Evolutionary conservation across 2,329 filamentous ascomycete genomes (phyloP).

Genomic region (Penicillium concentricum): DNA sequence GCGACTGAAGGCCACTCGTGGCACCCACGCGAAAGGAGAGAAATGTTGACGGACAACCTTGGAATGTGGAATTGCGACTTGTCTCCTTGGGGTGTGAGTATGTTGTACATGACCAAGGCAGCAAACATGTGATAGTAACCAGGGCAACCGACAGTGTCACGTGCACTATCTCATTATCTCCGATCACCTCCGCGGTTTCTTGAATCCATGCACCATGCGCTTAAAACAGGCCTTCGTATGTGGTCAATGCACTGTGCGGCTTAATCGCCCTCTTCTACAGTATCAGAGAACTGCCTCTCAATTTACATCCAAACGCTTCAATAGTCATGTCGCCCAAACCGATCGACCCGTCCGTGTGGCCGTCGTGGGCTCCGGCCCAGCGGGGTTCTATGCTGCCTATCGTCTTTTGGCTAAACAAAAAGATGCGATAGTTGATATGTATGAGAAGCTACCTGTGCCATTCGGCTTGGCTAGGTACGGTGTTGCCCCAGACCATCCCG

Average conservation of each 20-base stretch:
- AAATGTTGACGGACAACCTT: constrained; percentile 21
- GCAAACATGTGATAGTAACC: constrained; percentile 29
- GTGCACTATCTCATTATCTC: constrained; percentile 8
- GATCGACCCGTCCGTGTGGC: constrained; percentile 71
- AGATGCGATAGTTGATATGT: constrained; percentile 84
- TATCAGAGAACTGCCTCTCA: constrained; percentile 3
- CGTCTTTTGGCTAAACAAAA: constrained; percentile 75
- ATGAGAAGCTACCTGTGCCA: constrained; percentile 86
- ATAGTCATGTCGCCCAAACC: constrained; percentile 31
- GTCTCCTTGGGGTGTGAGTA: constrained; percentile 5
- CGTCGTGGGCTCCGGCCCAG: constrained; percentile 88
- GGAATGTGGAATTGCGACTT: constrained; percentile 21
- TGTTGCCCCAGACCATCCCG: constrained; percentile 96
- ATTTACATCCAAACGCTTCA: constrained; percentile 24
- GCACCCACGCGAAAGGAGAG: constrained; percentile 35
- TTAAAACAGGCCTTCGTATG: constrained; percentile 29
- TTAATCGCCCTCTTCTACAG: constrained; percentile 10
- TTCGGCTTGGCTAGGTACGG: constrained; percentile 91
- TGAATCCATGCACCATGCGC: constrained; percentile 22
- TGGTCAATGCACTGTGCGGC: constrained; percentile 29
- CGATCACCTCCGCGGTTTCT: constrained; percentile 2
- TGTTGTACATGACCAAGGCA: neutral
- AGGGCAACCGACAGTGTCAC: constrained; percentile 31
- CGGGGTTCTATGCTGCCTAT: constrained; percentile 92
- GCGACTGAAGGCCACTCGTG: constrained; percentile 28